Evolutionary conservation across 768 basidiomycete genomes (phyloP).

Genomic region (Ramaria sp.): DNA sequence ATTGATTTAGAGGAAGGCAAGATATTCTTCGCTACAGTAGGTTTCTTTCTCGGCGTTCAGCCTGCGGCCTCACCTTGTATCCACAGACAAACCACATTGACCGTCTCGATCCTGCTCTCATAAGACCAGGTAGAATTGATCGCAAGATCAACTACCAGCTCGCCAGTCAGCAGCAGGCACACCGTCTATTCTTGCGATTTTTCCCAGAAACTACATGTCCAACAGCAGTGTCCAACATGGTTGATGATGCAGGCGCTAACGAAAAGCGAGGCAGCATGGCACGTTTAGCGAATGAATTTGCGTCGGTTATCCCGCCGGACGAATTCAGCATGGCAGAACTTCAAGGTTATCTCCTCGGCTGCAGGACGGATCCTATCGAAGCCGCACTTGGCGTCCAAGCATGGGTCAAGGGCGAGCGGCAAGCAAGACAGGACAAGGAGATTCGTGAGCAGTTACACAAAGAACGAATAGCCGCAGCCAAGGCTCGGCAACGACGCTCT

Average conservation of each 20-base stretch:
- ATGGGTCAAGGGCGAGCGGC: slow-evolving; percentile 30
- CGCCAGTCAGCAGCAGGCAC: slow-evolving; percentile 34
- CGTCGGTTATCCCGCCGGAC: slow-evolving; percentile 29
- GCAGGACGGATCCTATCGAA: slow-evolving; percentile 18
- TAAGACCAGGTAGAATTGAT: slow-evolving; percentile 51
- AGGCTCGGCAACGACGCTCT: no score
- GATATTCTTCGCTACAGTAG: slow-evolving; percentile 46
- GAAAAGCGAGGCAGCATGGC: not conserved
- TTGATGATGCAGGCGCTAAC: not conserved
- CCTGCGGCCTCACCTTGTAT: not conserved
- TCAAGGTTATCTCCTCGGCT: slow-evolving; percentile 42
- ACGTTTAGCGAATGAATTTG: slow-evolving; percentile 30
- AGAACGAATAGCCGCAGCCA: no score
- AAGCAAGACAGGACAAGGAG: not conserved
- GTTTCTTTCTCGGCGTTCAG: slow-evolving; percentile 10
- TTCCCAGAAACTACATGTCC: slow-evolving; percentile 20
- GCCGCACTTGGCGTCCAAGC: slow-evolving; percentile 17
- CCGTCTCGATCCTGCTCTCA: slow-evolving; percentile 40
- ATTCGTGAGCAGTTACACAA: no score
- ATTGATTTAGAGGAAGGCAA: slow-evolving; percentile 37
- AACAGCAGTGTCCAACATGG: not conserved
- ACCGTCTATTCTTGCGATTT: slow-evolving; percentile 38
- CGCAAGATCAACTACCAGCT: slow-evolving; percentile 40
- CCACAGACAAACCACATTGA: slow-evolving; percentile 43
- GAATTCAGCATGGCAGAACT: slow-evolving; percentile 50